Evolutionary conservation across 257 asterid species (phyloP).

Genomic region (Lithospermum erythrorhizon): DNA sequence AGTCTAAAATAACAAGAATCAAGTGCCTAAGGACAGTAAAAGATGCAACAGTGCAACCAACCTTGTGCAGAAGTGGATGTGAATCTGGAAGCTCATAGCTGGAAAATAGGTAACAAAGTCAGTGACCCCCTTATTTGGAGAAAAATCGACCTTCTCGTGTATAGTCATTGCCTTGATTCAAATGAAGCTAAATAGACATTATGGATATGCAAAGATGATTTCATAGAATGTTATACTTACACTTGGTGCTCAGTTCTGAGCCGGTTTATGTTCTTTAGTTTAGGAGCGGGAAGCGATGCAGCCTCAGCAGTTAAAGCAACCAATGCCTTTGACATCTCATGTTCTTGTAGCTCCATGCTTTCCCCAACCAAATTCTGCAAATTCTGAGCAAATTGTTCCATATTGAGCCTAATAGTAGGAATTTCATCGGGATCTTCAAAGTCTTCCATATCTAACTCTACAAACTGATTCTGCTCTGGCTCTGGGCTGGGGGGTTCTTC

Average conservation of each 20-base stretch:
- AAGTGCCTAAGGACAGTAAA: slow-evolving; percentile 6
- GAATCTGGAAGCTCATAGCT: slow-evolving; percentile 94
- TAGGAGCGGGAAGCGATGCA: slow-evolving; percentile 87
- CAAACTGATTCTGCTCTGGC: slow-evolving; percentile 29
- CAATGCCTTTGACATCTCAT: slow-evolving; percentile 71
- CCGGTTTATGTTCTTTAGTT: slow-evolving; percentile 74
- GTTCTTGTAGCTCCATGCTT: slow-evolving; percentile 48
- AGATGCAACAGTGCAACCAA: slow-evolving; percentile 26
- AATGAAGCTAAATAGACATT: neutral
- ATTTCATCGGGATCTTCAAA: slow-evolving; percentile 65
- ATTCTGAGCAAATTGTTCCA: slow-evolving; percentile 71
- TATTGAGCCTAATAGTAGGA: slow-evolving; percentile 80
- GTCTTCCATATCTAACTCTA: slow-evolving; percentile 56
- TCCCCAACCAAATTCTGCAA: slow-evolving; percentile 57
- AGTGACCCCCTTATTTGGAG: neutral
- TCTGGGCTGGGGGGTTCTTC: slow-evolving; percentile 79
- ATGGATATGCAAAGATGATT: neutral
- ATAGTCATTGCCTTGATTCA: neutral
- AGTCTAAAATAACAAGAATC: neutral
- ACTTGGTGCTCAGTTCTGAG: slow-evolving; percentile 97
- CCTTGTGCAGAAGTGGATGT: slow-evolving; percentile 82
- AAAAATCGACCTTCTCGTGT: neutral
- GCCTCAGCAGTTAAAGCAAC: slow-evolving; percentile 80
- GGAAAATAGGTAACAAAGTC: slow-evolving; percentile 26
- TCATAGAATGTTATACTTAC: slow-evolving; percentile 43